Base-by-base conservation (phyloP, 805 yeast species). In the Yarrowia sp. region DNA sequence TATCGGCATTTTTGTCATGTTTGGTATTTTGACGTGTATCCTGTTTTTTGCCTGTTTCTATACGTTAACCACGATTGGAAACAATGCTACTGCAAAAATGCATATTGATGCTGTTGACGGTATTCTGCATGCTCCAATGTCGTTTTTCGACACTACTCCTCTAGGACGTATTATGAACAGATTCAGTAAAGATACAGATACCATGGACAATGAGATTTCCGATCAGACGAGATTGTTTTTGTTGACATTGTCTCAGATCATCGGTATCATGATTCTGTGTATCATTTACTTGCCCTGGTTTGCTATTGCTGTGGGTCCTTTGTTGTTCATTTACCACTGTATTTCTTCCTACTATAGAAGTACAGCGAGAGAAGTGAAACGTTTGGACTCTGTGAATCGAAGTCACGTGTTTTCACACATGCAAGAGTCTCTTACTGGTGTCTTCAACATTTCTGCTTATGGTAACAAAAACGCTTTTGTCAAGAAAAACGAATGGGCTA, bases 181-280 rank as follows among this genome's bases (percentile, higher is more conserved):
- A 68, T 89, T 89, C 74, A 88, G 95, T 1, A 88, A 88, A 70
- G 96, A 89, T 73, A 86, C 92, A 0, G 90, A 87, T 73, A 84
- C 84, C 3, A 76, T 89, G 71, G 95, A 89, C 71, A 85, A 85
- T 70, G 89, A 84, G 73, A 77, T 88, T 31, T 80, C 85, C 69
- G 84, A 83, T 68, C 85, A 84, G 72, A 69, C 84, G 64, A 77
- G 90, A 75, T 74, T 85, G 74, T 79, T 86, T 67, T 66, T 84
- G 22, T 83, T 79, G 66, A 83, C 86, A 9, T 65, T 83, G 18
- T 74, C 83, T 43, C 81, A 78, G 66, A 80, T 86, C 60, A 67
- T 81, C 55, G 90, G 90, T 67, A 82, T 84, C 38, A 66, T 86
- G 50, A 79, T 86, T 66, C 77, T 86, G 66, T 85, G 87, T 73